Evolutionary conservation across 2,329 filamentous ascomycete species (phyloP), one percentile per base, ranked within the genome.

Genomic region (Dichotomopilus funicola): DNA sequence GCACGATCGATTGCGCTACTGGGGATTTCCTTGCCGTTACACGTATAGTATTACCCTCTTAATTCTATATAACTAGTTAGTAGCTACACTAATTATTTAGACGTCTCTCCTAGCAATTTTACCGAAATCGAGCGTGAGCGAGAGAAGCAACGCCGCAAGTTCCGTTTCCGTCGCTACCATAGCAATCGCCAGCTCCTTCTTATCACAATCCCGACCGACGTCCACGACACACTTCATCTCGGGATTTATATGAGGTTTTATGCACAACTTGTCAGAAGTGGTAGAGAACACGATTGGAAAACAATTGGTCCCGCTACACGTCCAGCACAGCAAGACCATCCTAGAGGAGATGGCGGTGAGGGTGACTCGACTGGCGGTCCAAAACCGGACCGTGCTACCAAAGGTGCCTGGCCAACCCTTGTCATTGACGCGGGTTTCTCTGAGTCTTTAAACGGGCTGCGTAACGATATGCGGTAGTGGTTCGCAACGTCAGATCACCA

Each of bases 381-480:
- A 49, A 42, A 34, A 13, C 48, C 51, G 9, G 34, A 52, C 54
- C 51, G 51, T 34, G 38, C 9, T 42, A 10, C 8, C 6, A 52
- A 51, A 51, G 51, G 34, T 55, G 35, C 9, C 40, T 62, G 60
- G 60, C 60, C 60, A 44, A 60, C 60, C 31, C 51, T 62, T 33
- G 56, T 62, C 7, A 54, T 62, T 31, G 54, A 60, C 19, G 56
- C 51, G 6, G 54, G 58, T 9, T 27, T 41, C 41, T 60, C 56
- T 11, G 34, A 57, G 44, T 35, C 56, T 13, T 48, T 60, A 42
- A 33, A 33, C 5, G 33, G 49, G 12, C 51, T 59, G 43, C 59
- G 34, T 13, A n/a, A 36, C 43, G 50, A 45, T 27, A 27, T 27
- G 19, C 19, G 19, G 19, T 27, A 3, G 19, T 27, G 19, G 19